Evolutionary conservation across 78 protist species (phyloP).

Genomic region (Speleostelium caveatum): DNA sequence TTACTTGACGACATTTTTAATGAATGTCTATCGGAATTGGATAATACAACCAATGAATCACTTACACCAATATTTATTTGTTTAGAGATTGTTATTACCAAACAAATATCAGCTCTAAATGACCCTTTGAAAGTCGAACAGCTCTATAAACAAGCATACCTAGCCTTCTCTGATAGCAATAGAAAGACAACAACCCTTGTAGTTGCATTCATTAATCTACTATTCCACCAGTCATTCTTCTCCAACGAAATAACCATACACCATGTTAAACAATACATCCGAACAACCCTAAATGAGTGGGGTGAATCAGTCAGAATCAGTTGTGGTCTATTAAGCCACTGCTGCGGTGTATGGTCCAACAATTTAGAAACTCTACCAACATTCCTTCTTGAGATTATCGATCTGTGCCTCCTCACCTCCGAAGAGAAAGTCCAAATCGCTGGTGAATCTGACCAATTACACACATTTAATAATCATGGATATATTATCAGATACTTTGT

Average conservation of each 20-base stretch:
- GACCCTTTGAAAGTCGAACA: neutral
- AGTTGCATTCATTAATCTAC: conserved; percentile 20
- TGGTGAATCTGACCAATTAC: neutral
- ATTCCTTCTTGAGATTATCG: conserved; percentile 49
- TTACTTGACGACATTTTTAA: conserved; percentile 1
- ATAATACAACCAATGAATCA: conserved; percentile 37
- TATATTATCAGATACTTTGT: conserved; percentile 67
- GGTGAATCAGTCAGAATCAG: conserved; percentile 60
- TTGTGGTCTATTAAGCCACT: conserved; percentile 51
- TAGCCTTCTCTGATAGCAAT: conserved; percentile 52
- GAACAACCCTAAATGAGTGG: conserved; percentile 25
- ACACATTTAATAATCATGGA: conserved; percentile 58
- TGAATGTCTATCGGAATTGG: neutral
- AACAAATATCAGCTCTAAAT: neutral
- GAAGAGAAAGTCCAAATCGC: conserved; percentile 12
- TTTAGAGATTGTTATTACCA: neutral
- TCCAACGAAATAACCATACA: conserved; percentile 7
- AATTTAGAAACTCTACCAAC: conserved; percentile 3
- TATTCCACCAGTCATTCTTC: conserved; percentile 32
- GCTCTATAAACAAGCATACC: conserved; percentile 31
- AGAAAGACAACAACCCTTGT: conserved; percentile 22
- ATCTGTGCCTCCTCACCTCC: conserved; percentile 31
- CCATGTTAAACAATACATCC: conserved; percentile 24
- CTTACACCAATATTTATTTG: conserved; percentile 37
- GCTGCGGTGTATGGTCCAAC: conserved; percentile 67